Evolutionary conservation across 78 protist species (phyloP).

Genomic region (Cavenderia fasciculata): DNA sequence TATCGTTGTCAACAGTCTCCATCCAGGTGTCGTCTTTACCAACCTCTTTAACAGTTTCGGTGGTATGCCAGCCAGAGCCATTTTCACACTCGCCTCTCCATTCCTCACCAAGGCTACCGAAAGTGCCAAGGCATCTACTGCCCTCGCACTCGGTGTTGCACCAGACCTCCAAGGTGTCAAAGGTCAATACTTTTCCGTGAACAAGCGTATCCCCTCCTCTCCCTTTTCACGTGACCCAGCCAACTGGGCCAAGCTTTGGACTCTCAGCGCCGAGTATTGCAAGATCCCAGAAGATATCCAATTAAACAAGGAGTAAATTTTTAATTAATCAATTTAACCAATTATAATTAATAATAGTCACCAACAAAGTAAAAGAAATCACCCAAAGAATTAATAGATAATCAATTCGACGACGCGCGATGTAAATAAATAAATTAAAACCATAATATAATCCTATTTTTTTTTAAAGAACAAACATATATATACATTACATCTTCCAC

Average conservation of each 20-base stretch:
- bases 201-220: too few species aligned
- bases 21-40: constrained; percentile 65
- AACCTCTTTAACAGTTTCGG: constrained; percentile 1
- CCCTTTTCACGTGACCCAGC: background rate
- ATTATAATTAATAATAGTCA: too few species aligned
- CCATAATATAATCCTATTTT: too few species aligned
- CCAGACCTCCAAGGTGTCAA: constrained; percentile 8
- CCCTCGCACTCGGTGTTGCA: constrained; percentile 30
- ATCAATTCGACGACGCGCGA: too few species aligned
- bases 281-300: background rate
- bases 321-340: too few species aligned
- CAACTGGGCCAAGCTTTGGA: background rate
- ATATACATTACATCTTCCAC: too few species aligned
- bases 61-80: background rate
- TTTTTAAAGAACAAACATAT: too few species aligned
- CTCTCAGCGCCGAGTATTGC: background rate
- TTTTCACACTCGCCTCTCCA: background rate
- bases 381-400: too few species aligned
- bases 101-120: background rate
- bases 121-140: background rate
- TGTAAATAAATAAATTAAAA: too few species aligned
- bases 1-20: constrained; percentile 15
- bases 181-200: constrained; percentile 29
- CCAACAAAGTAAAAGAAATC: too few species aligned
- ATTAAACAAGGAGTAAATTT: background rate